Evolutionary conservation across 23 red algal species (phyloP).

Genomic region (Gracilaria gracilis): DNA sequence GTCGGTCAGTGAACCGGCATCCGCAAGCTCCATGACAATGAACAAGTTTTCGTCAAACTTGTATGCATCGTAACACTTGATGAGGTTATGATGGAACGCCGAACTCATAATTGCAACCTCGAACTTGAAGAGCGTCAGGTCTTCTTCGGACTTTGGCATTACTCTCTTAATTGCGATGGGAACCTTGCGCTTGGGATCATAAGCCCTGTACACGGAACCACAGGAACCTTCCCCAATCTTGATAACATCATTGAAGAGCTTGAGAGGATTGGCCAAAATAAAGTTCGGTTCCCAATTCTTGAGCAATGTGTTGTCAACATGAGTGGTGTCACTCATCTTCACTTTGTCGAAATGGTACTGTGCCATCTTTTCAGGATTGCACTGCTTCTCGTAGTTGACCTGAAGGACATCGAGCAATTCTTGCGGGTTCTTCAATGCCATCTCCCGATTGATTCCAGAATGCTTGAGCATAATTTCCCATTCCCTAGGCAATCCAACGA

Average conservation of each 20-base stretch:
- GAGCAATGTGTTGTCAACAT: conserved; percentile 44
- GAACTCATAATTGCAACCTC: conserved; percentile 94
- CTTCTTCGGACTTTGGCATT: conserved; percentile 61
- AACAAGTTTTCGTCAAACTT: conserved; percentile 75
- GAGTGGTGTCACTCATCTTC: conserved; percentile 56
- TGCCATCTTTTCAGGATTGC: conserved; percentile 42
- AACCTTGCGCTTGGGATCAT: conserved; percentile 47
- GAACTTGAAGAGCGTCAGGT: conserved; percentile 79
- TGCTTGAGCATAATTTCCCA: conserved; percentile 89
- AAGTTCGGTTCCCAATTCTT: conserved; percentile 77
- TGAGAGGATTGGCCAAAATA: conserved; percentile 78
- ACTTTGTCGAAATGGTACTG: conserved; percentile 54
- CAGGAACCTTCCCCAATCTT: conserved; percentile 92
- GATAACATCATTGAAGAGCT: conserved; percentile 74
- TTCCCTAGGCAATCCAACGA: conserved; percentile 88
- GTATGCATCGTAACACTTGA: conserved; percentile 82
- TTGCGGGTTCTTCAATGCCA: conserved; percentile 79
- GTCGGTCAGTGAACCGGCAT: conserved; percentile 91
- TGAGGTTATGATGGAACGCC: conserved; percentile 87
- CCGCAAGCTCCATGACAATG: conserved; percentile 91
- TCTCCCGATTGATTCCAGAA: conserved; percentile 83
- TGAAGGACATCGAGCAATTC: conserved; percentile 88
- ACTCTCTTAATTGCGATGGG: conserved; percentile 91
- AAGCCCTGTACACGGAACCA: conserved; percentile 87
- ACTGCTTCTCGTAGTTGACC: conserved; percentile 73